Conservation (phyloP, 2,329 filamentous ascomycete genomes). For the Alternaria brassicae region DNA sequence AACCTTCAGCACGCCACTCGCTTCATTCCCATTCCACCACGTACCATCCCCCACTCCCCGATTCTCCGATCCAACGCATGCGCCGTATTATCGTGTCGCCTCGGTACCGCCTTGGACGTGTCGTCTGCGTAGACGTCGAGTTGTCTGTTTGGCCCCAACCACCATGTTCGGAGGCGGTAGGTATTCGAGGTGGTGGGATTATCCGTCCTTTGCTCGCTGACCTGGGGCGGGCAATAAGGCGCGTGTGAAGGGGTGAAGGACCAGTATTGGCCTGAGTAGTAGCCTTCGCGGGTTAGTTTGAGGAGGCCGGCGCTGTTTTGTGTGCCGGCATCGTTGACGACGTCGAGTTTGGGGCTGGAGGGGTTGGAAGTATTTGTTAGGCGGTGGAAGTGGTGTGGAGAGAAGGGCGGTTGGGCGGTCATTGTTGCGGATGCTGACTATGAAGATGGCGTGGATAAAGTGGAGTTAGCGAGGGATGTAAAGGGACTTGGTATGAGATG, state of each 20-base stretch:
- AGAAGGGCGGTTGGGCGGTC: background rate
- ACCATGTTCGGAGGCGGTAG: slow-evolving; percentile 28
- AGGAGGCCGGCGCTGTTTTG: background rate
- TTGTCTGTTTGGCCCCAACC: slow-evolving; percentile 26
- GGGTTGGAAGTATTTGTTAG: background rate
- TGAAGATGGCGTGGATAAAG: background rate
- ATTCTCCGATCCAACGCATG: slow-evolving; percentile 25
- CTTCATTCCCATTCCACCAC: slow-evolving; percentile 30
- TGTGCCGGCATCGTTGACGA: background rate
- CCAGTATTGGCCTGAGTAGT: slow-evolving; percentile 36
- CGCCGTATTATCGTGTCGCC: slow-evolving; percentile 12
- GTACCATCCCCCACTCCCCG: slow-evolving; percentile 31
- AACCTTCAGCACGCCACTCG: slow-evolving; percentile 17
- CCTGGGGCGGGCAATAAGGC: background rate
- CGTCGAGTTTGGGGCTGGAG: background rate
- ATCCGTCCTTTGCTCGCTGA: background rate
- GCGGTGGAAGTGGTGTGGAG: background rate
- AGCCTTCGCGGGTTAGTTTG: slow-evolving; percentile 20
- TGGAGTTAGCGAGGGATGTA: too few relatives aligned
- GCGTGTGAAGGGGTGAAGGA: slow-evolving; percentile 20
- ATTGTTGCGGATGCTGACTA: background rate
- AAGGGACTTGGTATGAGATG: too few relatives aligned
- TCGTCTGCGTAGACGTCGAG: slow-evolving; percentile 28
- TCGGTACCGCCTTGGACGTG: slow-evolving; percentile 20
- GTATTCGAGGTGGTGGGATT: slow-evolving; percentile 19